Conservation (phyloP, 495 filamentous ascomycete genomes). For the Penicillium angulare region DNA sequence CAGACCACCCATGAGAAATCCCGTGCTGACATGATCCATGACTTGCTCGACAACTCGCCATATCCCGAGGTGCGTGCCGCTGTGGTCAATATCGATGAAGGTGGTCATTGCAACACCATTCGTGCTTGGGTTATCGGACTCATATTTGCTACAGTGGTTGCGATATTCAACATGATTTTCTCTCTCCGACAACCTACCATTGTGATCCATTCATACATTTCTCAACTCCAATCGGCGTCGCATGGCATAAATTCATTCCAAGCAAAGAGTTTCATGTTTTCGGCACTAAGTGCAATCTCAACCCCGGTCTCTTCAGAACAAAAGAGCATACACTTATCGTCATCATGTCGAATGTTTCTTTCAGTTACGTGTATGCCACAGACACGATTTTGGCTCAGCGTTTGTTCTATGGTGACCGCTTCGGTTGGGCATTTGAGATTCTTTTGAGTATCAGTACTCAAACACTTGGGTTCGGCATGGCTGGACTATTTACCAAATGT, state of each 20-base stretch:
- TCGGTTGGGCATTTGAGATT: slow-evolving; percentile 66
- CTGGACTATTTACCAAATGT: slow-evolving; percentile 64
- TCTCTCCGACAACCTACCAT: slow-evolving; percentile 65
- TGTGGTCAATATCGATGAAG: slow-evolving; percentile 58
- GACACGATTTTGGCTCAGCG: slow-evolving; percentile 65
- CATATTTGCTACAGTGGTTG: slow-evolving; percentile 62
- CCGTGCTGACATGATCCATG: slow-evolving; percentile 53
- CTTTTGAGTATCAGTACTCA: slow-evolving; percentile 68
- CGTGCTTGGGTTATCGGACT: slow-evolving; percentile 73
- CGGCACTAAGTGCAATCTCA: slow-evolving; percentile 56
- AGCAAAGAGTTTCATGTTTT: slow-evolving; percentile 50
- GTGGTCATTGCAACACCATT: slow-evolving; percentile 64
- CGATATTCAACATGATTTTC: slow-evolving; percentile 69
- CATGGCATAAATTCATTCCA: slow-evolving; percentile 54
- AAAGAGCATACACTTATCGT: slow-evolving; percentile 74
- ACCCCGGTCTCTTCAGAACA: slow-evolving; percentile 72
- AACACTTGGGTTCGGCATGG: slow-evolving; percentile 69
- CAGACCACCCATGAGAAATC: slow-evolving; percentile 51
- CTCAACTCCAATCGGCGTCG: slow-evolving; percentile 68
- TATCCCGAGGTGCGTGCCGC: slow-evolving; percentile 60
- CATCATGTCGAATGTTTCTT: slow-evolving; percentile 61
- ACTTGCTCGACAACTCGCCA: slow-evolving; percentile 64
- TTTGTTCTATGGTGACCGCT: slow-evolving; percentile 65
- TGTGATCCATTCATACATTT: slow-evolving; percentile 64
- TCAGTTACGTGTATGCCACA: slow-evolving; percentile 61